Conservation (phyloP, 345 rosid genomes). For the Citrus maxima region DNA sequence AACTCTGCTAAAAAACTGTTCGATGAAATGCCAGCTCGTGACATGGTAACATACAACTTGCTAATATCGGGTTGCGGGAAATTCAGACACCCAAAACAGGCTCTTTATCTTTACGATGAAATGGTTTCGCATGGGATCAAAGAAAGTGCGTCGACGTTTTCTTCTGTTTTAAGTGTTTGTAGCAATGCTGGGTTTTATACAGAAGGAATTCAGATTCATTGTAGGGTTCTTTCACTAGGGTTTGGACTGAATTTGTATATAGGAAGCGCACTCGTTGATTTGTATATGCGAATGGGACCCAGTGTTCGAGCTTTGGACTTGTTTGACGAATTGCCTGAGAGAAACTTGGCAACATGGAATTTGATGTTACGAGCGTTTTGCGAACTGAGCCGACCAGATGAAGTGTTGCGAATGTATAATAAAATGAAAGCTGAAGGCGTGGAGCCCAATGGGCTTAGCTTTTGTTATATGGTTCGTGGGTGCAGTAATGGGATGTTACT, state of each 20-base stretch:
- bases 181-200: constrained; percentile 28
- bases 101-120: constrained; percentile 42
- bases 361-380: constrained; percentile 47
- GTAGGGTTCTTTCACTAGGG: constrained; percentile 64
- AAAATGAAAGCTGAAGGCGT: constrained; percentile 49
- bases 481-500: constrained; percentile 44
- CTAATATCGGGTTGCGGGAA: constrained; percentile 56
- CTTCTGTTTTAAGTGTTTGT: constrained; percentile 68
- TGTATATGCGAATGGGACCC: constrained; percentile 46
- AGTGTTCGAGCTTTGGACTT: constrained; percentile 39
- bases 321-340: constrained; percentile 64
- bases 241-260: constrained; percentile 49
- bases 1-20: constrained; percentile 48
- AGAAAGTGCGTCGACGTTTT: constrained; percentile 65
- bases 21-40: constrained; percentile 51
- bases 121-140: constrained; percentile 51
- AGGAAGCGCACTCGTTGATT: constrained; percentile 57
- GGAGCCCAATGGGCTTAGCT: constrained; percentile 55
- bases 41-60: constrained; percentile 64
- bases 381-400: constrained; percentile 33
- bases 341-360: constrained; percentile 61
- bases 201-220: constrained; percentile 69
- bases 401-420: constrained; percentile 36
- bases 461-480: constrained; percentile 62
- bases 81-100: constrained; percentile 32